A percentile compares a stretch with the other conserved stretches of the same genome.
phyloP scores from a whole-genome alignment of 495 filamentous ascomycete genomes.

The Parathielavia hyrcaniae region DNA sequence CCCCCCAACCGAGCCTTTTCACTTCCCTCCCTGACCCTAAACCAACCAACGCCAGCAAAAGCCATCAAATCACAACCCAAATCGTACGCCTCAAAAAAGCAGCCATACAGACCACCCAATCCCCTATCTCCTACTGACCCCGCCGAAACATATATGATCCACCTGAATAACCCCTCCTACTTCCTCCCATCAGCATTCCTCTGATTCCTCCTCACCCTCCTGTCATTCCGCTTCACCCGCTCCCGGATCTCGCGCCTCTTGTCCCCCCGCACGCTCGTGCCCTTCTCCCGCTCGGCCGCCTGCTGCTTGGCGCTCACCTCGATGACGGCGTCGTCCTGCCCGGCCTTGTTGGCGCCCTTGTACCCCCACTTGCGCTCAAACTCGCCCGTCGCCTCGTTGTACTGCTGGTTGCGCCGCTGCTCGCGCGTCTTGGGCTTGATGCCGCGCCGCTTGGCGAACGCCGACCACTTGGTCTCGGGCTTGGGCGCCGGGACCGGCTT shows the following conservation, averaged over 20 bases:
- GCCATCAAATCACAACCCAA: background rate
- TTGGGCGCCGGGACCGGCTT: slow-evolving; percentile 80
- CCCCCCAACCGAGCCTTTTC: background rate
- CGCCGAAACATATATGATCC: background rate
- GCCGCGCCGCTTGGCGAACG: slow-evolving; percentile 92
- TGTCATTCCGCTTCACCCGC: slow-evolving; percentile 60
- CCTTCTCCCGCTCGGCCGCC: slow-evolving; percentile 57
- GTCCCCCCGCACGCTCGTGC: slow-evolving; percentile 53
- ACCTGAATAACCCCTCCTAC: slow-evolving; percentile 13
- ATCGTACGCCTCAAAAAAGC: slow-evolving; percentile 8
- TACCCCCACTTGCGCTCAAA: slow-evolving; percentile 94
- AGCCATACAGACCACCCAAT: background rate
- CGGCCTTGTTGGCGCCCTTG: slow-evolving; percentile 74
- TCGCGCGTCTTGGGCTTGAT: slow-evolving; percentile 72
- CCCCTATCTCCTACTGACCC: slow-evolving; percentile 1
- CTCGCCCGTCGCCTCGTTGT: slow-evolving; percentile 76
- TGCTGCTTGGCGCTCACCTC: slow-evolving; percentile 82
- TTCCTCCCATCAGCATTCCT: slow-evolving; percentile 41
- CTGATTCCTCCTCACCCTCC: slow-evolving; percentile 61
- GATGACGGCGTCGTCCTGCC: slow-evolving; percentile 63
- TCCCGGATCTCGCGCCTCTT: slow-evolving; percentile 58
- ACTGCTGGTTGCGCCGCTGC: slow-evolving; percentile 62
- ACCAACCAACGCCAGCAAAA: background rate
- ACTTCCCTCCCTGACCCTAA: background rate
- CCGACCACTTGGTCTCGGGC: slow-evolving; percentile 83